These are phyloP conservation scores for Oleoguttula mirabilis DNA, from an alignment of 495 filamentous ascomycete species.

Conservation along the genomic window DNA sequence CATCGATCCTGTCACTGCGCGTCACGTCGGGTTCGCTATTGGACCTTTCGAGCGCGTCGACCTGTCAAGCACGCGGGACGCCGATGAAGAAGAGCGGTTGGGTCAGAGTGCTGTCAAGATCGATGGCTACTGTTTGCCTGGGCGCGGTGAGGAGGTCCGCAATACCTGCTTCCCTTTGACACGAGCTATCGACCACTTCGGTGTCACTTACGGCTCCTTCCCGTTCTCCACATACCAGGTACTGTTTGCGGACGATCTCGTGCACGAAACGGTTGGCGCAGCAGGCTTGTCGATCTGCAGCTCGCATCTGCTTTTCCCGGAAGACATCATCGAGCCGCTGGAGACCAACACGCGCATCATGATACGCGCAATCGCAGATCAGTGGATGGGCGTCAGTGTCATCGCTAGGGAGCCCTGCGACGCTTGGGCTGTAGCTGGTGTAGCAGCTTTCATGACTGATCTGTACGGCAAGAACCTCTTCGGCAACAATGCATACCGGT, in stretches of 20 bases:
- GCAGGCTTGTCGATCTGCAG: constrained; percentile 80
- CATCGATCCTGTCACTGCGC: constrained; percentile 56
- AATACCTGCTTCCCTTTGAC: constrained; percentile 72
- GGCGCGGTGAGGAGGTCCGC: constrained; percentile 61
- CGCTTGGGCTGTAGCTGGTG: constrained; percentile 81
- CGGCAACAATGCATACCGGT: constrained; percentile 89
- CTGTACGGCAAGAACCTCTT: constrained; percentile 78
- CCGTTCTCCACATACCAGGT: constrained; percentile 81
- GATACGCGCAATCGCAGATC: constrained; percentile 73
- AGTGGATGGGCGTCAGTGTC: constrained; percentile 87
- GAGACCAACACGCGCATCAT: constrained; percentile 64
- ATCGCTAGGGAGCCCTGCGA: constrained; percentile 69
- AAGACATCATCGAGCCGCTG: constrained; percentile 69
- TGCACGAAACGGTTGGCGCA: constrained; percentile 57
- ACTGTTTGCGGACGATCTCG: constrained; percentile 83
- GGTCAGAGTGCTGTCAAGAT: constrained; percentile 71
- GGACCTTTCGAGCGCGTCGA: constrained; percentile 93
- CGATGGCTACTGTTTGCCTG: constrained; percentile 81
- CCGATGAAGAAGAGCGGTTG: constrained; percentile 80
- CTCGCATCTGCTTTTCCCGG: constrained; percentile 68
- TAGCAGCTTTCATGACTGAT: constrained; percentile 87
- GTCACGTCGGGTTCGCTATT: constrained; percentile 82
- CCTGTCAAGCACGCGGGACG: constrained; percentile 75
- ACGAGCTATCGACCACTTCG: constrained; percentile 75
- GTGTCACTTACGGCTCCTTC: constrained; percentile 70